Evolutionary conservation across 371 early-diverging fungal genomes (phyloP).

Genomic region (Lichtheimia corymbifera): DNA sequence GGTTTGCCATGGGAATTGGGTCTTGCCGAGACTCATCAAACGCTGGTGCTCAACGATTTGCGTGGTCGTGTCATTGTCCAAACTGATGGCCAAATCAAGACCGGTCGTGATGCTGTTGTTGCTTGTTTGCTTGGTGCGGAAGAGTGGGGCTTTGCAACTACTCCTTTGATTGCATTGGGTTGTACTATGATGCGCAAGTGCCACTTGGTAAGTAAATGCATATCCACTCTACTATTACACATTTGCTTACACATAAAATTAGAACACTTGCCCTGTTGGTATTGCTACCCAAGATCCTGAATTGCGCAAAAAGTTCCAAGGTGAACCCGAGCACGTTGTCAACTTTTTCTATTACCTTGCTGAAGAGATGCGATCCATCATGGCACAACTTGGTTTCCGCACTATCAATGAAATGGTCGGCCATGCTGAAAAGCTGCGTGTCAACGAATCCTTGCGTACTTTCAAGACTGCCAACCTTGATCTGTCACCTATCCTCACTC

Average conservation of each 20-base stretch:
- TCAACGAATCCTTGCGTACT: conserved; percentile 72
- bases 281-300: conserved; percentile 97
- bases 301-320: conserved; percentile 91
- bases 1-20: conserved; percentile 99
- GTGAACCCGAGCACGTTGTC: conserved; percentile 93
- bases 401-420: conserved; percentile 96
- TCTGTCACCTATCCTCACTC: conserved; percentile 84
- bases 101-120: conserved; percentile 94
- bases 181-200: conserved; percentile 94
- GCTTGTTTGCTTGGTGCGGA: conserved; percentile 97
- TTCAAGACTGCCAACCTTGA: conserved; percentile 90
- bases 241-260: not conserved
- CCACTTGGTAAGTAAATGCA: conserved; percentile 29
- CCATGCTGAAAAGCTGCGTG: conserved; percentile 78
- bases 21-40: conserved; percentile 96
- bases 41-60: conserved; percentile 92
- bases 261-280: conserved; percentile 96
- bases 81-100: conserved; percentile 97
- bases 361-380: conserved; percentile 89
- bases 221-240: no score
- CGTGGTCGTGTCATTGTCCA: conserved; percentile 95
- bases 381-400: conserved; percentile 94
- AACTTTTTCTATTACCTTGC: conserved; percentile 98
- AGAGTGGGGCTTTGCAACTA: conserved; percentile 98
- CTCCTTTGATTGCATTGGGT: conserved; percentile 95